Percentiles rank a stretch among this genome's conserved stretches.
Evolutionary conservation across 352 stramenopile genomes (phyloP).

Genomic region (Phytophthora ohioensis): DNA sequence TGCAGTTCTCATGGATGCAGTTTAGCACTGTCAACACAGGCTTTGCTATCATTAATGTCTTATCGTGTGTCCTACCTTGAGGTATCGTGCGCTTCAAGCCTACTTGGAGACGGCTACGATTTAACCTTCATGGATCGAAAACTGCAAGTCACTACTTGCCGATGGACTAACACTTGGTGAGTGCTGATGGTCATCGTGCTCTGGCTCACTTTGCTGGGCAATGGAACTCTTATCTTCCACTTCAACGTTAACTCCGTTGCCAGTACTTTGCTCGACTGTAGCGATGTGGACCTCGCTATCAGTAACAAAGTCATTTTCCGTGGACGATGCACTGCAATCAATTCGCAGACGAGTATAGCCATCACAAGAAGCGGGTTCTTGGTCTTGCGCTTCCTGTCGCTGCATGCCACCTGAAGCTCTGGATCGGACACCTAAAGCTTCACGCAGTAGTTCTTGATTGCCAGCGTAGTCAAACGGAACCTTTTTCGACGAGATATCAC

Average conservation of each 20-base stretch:
- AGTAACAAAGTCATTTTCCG: conserved; percentile 12
- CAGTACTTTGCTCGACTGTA: background rate
- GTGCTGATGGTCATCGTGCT: conserved; percentile 44
- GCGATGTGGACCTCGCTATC: background rate
- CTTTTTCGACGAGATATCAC: conserved; percentile 67
- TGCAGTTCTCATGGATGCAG: background rate
- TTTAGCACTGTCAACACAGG: background rate
- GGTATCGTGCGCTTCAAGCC: background rate
- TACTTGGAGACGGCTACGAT: background rate
- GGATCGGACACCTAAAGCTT: conserved; percentile 48
- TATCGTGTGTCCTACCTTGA: background rate
- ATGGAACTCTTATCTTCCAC: conserved; percentile 19
- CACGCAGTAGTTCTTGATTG: conserved; percentile 58
- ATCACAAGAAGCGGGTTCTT: conserved; percentile 6
- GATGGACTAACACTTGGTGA: conserved; percentile 29
- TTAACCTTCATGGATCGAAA: conserved; percentile 20
- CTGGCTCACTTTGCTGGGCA: conserved; percentile 36
- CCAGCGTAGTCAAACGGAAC: conserved; percentile 69
- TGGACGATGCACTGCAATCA: conserved; percentile 15
- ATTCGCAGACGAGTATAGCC: conserved; percentile 17
- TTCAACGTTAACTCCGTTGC: conserved; percentile 1
- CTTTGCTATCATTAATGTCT: conserved; percentile 3
- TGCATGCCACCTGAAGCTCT: conserved; percentile 1
- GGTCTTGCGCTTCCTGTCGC: conserved; percentile 7
- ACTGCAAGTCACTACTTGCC: conserved; percentile 13